Evolutionary conservation across 768 basidiomycete genomes (phyloP).

Genomic region (Porphyrellus cyaneotinctus): DNA sequence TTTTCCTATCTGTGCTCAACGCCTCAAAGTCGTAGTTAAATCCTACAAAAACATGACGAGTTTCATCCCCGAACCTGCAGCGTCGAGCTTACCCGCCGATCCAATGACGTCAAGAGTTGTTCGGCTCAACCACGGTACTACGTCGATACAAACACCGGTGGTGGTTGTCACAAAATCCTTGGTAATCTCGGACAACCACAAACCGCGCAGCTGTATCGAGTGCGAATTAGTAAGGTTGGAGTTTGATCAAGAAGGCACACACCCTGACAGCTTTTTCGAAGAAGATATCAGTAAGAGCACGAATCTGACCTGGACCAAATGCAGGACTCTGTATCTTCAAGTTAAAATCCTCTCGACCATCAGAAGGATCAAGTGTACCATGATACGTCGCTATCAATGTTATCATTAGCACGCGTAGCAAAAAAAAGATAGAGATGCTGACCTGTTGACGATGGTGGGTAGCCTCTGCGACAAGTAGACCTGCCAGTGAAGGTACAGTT

Average conservation of each 20-base stretch:
- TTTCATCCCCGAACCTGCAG: neutral
- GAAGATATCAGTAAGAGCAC: neutral
- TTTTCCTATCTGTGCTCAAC: conserved; percentile 17
- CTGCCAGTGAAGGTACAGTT: neutral
- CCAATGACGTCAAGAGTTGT: neutral
- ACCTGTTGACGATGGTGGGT: neutral
- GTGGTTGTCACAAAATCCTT: neutral
- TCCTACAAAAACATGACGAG: conserved; percentile 21
- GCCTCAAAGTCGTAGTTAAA: conserved; percentile 37
- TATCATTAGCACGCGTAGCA: neutral
- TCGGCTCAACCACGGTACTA: neutral
- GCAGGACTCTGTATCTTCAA: neutral
- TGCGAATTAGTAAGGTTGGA: neutral
- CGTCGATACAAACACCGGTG: neutral
- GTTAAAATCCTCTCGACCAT: neutral
- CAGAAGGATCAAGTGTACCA: neutral
- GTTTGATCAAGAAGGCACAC: neutral
- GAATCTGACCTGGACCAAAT: neutral
- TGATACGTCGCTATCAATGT: neutral
- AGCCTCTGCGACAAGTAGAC: neutral
- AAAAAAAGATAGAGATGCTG: neutral
- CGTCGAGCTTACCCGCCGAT: neutral
- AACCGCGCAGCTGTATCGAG: neutral
- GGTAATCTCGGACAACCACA: neutral
- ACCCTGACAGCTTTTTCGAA: neutral